These are phyloP conservation scores for Grigorovia yakushimaensis DNA, from an alignment of 805 yeast species.

Conservation along the genomic window DNA sequence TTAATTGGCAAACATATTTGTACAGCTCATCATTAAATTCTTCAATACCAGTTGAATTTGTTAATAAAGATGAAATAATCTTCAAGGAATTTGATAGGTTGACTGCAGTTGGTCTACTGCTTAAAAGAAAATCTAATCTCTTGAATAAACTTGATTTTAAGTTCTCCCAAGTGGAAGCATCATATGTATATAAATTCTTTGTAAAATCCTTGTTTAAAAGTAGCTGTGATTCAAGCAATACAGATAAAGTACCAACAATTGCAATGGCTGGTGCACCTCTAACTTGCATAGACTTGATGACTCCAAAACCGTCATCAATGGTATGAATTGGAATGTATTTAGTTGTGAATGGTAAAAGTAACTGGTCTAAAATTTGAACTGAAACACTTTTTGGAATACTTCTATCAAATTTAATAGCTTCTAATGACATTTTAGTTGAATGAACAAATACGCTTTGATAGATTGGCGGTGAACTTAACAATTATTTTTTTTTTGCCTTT, in stretches of 20 bases:
- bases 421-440: constrained; percentile 30
- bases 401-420: constrained; percentile 62
- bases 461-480: background rate
- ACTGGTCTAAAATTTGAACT: constrained; percentile 69
- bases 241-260: constrained; percentile 79
- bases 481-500: background rate
- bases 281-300: constrained; percentile 86
- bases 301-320: constrained; percentile 69
- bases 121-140: constrained; percentile 55
- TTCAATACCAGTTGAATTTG: constrained; percentile 20
- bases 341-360: constrained; percentile 70
- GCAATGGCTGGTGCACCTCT: constrained; percentile 99
- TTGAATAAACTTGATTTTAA: constrained; percentile 33
- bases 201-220: constrained; percentile 20
- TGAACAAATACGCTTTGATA: background rate
- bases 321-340: constrained; percentile 51
- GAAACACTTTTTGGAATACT: constrained; percentile 23
- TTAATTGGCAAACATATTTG: constrained; percentile 43
- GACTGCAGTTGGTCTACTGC: constrained; percentile 93
- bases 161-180: constrained; percentile 21
- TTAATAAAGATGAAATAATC: constrained; percentile 28
- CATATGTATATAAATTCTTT: constrained; percentile 25
- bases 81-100: constrained; percentile 64
- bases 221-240: constrained; percentile 57
- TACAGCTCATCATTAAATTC: constrained; percentile 27